Evolutionary conservation across 176 grass and related monocot species (phyloP).

Genomic region (Avena sativa): DNA sequence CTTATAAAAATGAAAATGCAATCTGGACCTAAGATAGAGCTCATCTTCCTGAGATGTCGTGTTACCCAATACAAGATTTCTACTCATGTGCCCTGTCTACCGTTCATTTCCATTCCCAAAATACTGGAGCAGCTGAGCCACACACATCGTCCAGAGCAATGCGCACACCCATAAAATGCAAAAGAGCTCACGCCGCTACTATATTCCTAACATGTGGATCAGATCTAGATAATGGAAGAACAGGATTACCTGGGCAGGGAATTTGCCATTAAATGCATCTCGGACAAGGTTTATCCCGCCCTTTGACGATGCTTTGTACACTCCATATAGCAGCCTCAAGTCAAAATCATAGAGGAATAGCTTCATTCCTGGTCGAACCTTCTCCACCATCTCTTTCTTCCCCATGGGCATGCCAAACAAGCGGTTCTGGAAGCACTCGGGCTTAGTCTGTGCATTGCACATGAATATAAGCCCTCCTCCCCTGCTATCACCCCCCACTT

Average conservation of each 20-base stretch:
- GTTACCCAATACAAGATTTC: neutral
- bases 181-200: constrained; percentile 6
- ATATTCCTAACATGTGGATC: constrained; percentile 12
- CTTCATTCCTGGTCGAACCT: constrained; percentile 56
- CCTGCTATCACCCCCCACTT: constrained; percentile 12
- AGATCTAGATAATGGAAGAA: constrained; percentile 39
- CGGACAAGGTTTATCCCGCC: constrained; percentile 62
- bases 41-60: neutral
- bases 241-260: constrained; percentile 70
- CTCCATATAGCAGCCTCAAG: constrained; percentile 77
- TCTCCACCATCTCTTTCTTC: constrained; percentile 57
- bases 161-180: neutral
- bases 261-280: constrained; percentile 58
- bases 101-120: constrained; percentile 5
- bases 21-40: constrained; percentile 4
- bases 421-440: constrained; percentile 59
- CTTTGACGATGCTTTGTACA: constrained; percentile 60
- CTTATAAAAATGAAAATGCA: neutral
- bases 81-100: neutral
- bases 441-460: constrained; percentile 77
- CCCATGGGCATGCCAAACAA: constrained; percentile 68
- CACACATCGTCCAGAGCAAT: neutral
- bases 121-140: neutral
- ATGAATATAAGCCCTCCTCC: constrained; percentile 76
- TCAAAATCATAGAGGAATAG: constrained; percentile 85